Percentiles rank a stretch among this genome's conserved stretches.
These are phyloP conservation scores for Funneliformis caledonium DNA, from an alignment of 371 early-diverging fungal species.

Conservation along the genomic window DNA sequence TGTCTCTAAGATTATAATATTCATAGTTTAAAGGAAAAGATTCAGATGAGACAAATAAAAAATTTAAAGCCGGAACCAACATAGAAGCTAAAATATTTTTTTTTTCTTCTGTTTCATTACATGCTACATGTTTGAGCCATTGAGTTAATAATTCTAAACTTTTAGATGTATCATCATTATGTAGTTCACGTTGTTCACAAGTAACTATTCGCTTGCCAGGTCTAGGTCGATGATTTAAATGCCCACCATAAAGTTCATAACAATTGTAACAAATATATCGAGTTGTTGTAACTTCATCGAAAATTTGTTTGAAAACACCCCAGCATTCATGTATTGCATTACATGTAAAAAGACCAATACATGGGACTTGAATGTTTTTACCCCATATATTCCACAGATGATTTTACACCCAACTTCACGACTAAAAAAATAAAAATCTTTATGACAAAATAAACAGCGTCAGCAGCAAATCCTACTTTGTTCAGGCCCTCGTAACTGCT, in stretches of 20 bases:
- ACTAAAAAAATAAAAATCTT: no score
- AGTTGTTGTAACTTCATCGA: background rate
- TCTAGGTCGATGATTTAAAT: background rate
- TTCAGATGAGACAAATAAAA: background rate
- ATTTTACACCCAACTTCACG: no score
- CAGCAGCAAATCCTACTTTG: background rate
- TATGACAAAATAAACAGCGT: no score
- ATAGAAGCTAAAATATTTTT: background rate
- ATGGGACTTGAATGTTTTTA: constrained; percentile 18
- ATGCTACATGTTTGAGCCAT: background rate
- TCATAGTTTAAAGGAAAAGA: background rate
- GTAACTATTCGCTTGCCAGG: background rate
- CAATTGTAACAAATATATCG: constrained; percentile 5
- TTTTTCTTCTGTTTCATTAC: background rate
- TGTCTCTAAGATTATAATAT: background rate
- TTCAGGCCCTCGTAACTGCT: background rate
- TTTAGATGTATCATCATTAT: background rate
- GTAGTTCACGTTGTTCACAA: background rate
- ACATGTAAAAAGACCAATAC: background rate
- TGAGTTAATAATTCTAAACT: constrained; percentile 2
- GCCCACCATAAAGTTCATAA: background rate
- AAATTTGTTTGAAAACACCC: background rate
- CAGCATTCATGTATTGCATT: background rate
- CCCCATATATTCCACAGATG: no score
- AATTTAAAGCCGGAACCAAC: background rate